Conservation (phyloP, 2,329 filamentous ascomycete species). For the Tolypocladium pustulatum region DNA sequence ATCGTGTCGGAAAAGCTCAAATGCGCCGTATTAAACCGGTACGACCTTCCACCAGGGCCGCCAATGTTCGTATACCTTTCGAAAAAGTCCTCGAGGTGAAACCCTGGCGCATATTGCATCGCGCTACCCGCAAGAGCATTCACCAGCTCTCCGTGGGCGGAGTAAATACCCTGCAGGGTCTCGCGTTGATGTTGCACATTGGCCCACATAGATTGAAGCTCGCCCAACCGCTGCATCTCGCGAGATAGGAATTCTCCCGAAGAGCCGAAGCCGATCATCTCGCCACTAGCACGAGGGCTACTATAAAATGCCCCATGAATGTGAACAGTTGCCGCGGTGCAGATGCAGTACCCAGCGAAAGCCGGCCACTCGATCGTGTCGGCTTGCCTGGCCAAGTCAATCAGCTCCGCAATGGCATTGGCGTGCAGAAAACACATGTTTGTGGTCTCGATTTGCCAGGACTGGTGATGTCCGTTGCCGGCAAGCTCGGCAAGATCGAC, state of each 20-base stretch:
- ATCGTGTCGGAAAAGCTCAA: constrained; percentile 59
- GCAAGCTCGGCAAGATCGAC: constrained; percentile 74
- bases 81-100: constrained; percentile 81
- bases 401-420: constrained; percentile 75
- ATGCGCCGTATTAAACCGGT: constrained; percentile 62
- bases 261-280: constrained; percentile 51
- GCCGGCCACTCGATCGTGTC: constrained; percentile 74
- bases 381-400: constrained; percentile 66
- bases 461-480: constrained; percentile 73
- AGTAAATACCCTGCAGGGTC: constrained; percentile 66
- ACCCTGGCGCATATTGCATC: constrained; percentile 66
- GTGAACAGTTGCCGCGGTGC: constrained; percentile 78
- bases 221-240: constrained; percentile 70
- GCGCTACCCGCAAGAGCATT: constrained; percentile 54
- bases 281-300: constrained; percentile 34
- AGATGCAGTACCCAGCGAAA: constrained; percentile 79
- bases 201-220: constrained; percentile 66
- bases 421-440: constrained; percentile 80
- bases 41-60: constrained; percentile 46
- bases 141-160: constrained; percentile 71
- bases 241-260: constrained; percentile 61
- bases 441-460: constrained; percentile 86
- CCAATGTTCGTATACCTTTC: constrained; percentile 59
- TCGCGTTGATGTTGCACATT: constrained; percentile 72
- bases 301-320: constrained; percentile 78